Base-by-base conservation (phyloP, 164 flowering plant genomes). In the Aristolochia fimbriata region DNA sequence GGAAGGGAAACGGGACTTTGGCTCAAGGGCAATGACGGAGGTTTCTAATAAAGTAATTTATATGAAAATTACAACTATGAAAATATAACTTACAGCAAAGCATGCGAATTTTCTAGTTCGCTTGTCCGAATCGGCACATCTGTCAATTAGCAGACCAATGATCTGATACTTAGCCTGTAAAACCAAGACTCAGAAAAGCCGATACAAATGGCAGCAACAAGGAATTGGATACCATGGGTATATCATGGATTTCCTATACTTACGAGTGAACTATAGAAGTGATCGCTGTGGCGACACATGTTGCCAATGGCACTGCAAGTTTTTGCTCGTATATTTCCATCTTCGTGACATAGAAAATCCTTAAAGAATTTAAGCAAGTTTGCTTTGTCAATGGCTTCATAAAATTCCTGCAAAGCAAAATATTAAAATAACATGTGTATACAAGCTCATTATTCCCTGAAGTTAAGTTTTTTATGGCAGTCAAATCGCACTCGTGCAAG, bases 221-320 rank as follows among this genome's bases (percentile, higher is more conserved):
- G 51, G 12, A 33, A 61, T 52, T 27, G 20, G 1, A 23, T 10
- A 10, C n/a, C 58, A 53, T 37, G 31, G 54, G 11, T 17, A 23
- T 10, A 10, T 23, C 58, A 53, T 37, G 31, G 54, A 10, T 17
- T 55, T 55, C 20, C 52, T 1, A 49, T 47, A 72, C 86, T 65
- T 80, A 89, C 98, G 70, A 87, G 73, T 25, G 75, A 74, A 61
- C 62, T 65, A 65, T 90, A 93, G 62, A 90, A 93, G 64, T 85
- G 85, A 51, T 84, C 69, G 68, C 84, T 88, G 65, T 93, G 93
- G 19, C 99, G 88, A 71, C 96, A 93, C 99, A 93, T 86, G 83
- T 93, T 93, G 53, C 99, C 99, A n/a, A 90, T 57, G 64, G 87
- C 96, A 80, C 95, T 88, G 83, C 99, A 93, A 22, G 91, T 73